Percentiles rank a stretch among this genome's conserved stretches.
phyloP scores from a whole-genome alignment of 345 rosid genomes.

The Eutrema heterophyllum region DNA sequence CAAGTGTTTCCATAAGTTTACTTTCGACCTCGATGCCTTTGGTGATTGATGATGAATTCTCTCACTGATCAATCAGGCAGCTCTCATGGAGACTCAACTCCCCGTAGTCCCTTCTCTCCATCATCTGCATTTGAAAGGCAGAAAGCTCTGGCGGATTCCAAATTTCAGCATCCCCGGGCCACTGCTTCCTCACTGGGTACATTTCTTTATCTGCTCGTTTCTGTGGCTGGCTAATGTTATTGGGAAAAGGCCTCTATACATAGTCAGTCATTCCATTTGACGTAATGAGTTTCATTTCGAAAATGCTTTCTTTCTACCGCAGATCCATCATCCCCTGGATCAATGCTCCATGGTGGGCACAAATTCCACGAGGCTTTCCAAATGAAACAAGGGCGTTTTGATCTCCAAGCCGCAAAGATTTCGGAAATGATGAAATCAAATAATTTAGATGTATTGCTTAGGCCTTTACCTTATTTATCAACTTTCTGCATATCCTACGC shows the following conservation, averaged over 20 bases:
- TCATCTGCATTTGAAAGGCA: constrained; percentile 42
- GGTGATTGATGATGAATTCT: constrained; percentile 31
- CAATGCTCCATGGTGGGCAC: constrained; percentile 50
- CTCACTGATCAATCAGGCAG: constrained; percentile 31
- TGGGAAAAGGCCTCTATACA: neutral
- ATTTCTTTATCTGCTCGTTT: neutral
- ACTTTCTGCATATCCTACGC: neutral
- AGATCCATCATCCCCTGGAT: constrained; percentile 53
- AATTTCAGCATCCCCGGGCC: constrained; percentile 36
- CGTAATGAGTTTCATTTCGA: neutral
- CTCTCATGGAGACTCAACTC: constrained; percentile 26
- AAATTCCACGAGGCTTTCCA: constrained; percentile 81
- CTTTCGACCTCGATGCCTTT: neutral
- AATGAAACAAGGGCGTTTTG: constrained; percentile 68
- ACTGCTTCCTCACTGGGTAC: constrained; percentile 45
- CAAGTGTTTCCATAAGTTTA: constrained; percentile 30
- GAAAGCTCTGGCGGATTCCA: constrained; percentile 39
- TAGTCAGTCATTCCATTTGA: no score
- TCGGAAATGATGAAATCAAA: constrained; percentile 81
- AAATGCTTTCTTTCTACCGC: neutral
- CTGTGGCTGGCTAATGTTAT: neutral
- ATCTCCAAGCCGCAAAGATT: constrained; percentile 71
- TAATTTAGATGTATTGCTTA: constrained; percentile 55
- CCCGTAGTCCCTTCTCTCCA: constrained; percentile 32
- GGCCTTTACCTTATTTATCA: neutral